A percentile compares a stretch with the other conserved stretches of the same genome.
Evolutionary conservation across 257 asterid genomes (phyloP).

Genomic region (Misopates orontium): DNA sequence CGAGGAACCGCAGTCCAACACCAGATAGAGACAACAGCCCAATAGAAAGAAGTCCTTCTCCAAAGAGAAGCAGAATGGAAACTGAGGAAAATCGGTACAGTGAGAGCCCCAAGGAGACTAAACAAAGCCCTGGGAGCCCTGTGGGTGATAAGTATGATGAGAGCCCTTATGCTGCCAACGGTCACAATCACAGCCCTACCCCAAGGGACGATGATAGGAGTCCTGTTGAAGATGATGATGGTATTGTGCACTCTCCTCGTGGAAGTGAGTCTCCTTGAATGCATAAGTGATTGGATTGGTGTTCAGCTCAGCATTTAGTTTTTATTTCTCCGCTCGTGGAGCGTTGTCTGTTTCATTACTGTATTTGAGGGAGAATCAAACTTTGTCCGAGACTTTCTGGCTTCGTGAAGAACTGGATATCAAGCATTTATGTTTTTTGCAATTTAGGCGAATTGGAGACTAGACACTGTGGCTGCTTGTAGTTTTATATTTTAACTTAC

Average conservation of each 20-base stretch:
- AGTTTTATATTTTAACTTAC: too few species aligned
- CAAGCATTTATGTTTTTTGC: too few species aligned
- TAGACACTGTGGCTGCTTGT: too few species aligned
- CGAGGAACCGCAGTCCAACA: conserved; percentile 46
- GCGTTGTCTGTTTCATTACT: too few species aligned
- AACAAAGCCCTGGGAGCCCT: conserved; percentile 43
- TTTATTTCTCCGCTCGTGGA: too few species aligned
- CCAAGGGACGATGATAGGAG: conserved; percentile 45
- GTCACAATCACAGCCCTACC: conserved; percentile 54
- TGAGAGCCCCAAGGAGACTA: conserved; percentile 44
- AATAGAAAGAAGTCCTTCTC: conserved; percentile 32
- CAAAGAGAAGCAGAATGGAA: conserved; percentile 25
- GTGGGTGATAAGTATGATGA: conserved; percentile 39
- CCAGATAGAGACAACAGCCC: conserved; percentile 37
- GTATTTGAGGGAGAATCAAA: too few species aligned
- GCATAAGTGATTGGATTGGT: background rate
- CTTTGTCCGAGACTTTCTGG: too few species aligned
- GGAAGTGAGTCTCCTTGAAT: conserved; percentile 72
- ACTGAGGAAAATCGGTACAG: conserved; percentile 35
- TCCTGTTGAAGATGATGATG: conserved; percentile 55
- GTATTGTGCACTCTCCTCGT: conserved; percentile 48
- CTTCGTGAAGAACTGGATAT: too few species aligned
- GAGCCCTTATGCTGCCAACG: conserved; percentile 43
- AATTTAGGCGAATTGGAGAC: too few species aligned
- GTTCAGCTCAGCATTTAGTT: too few species aligned